These are phyloP conservation scores for Gastrodia elata DNA, from an alignment of 106 monocot genomes.

Conservation along the genomic window DNA sequence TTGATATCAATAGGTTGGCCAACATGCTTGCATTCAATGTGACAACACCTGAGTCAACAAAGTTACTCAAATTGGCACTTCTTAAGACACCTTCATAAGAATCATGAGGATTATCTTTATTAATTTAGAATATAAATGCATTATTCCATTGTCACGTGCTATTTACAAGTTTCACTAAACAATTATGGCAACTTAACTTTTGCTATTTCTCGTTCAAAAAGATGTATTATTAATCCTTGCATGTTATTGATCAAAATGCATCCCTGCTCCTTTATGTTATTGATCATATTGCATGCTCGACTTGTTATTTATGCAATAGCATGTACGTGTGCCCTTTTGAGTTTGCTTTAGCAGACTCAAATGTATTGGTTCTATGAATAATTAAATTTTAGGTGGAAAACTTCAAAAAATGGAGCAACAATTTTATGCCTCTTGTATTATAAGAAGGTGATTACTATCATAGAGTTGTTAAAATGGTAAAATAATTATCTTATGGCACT, in stretches of 20 bases:
- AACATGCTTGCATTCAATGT: neutral
- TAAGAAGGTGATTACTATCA: neutral
- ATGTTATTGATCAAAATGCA: neutral
- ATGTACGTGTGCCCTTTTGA: neutral
- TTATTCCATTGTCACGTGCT: neutral
- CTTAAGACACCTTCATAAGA: neutral
- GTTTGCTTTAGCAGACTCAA: neutral
- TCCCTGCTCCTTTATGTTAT: neutral
- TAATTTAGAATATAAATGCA: neutral
- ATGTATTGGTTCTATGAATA: neutral
- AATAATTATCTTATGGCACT: neutral
- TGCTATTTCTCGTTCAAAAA: neutral
- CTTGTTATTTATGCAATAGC: neutral
- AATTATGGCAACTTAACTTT: neutral
- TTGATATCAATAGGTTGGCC: neutral
- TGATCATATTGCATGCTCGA: neutral
- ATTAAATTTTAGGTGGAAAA: neutral
- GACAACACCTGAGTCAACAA: neutral
- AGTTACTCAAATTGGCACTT: neutral
- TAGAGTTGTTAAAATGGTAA: neutral
- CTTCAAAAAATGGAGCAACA: neutral
- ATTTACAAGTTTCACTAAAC: neutral
- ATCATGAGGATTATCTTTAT: neutral
- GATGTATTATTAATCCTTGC: neutral
- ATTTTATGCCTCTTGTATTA: neutral